These are phyloP conservation scores for Paracoccidioides brasiliensis DNA, from an alignment of 2,329 filamentous ascomycete genomes.

Conservation along the genomic window DNA sequence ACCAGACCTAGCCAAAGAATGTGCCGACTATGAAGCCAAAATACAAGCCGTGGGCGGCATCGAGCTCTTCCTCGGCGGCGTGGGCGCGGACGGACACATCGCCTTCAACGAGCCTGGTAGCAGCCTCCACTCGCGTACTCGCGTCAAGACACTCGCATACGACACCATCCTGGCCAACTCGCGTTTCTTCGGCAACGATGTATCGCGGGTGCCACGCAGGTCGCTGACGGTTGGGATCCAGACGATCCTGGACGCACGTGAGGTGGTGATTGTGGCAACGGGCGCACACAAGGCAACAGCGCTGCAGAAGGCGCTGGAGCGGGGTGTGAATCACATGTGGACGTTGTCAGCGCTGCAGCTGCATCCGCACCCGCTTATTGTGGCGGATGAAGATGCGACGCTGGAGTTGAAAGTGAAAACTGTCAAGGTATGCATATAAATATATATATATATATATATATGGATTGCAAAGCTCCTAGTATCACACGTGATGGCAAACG, in stretches of 20 bases:
- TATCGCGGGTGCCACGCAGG: conserved; percentile 63
- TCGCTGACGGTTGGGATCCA: conserved; percentile 75
- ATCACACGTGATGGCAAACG: background rate
- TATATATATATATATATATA: background rate
- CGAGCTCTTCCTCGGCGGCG: conserved; percentile 72
- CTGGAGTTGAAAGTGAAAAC: conserved; percentile 62
- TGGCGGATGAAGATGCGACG: conserved; percentile 70
- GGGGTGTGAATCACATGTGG: conserved; percentile 83
- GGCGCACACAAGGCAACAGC: conserved; percentile 71
- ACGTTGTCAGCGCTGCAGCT: conserved; percentile 69
- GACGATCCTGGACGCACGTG: conserved; percentile 66
- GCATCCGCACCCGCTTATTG: conserved; percentile 68
- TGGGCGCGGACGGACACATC: conserved; percentile 77
- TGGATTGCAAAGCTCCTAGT: background rate
- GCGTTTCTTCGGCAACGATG: conserved; percentile 65
- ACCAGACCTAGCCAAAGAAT: conserved; percentile 60
- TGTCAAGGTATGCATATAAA: conserved; percentile 34
- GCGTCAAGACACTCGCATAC: conserved; percentile 76
- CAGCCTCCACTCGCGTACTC: conserved; percentile 60
- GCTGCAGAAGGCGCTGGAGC: conserved; percentile 67
- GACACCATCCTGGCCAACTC: conserved; percentile 80
- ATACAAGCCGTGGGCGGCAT: conserved; percentile 66
- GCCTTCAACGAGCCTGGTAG: conserved; percentile 86
- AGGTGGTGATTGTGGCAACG: conserved; percentile 71
- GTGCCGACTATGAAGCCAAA: conserved; percentile 63